A percentile compares a stretch with the other conserved stretches of the same genome.
These are phyloP conservation scores for Calonectria hawksworthii DNA, from an alignment of 2,329 filamentous ascomycete genomes.

Conservation along the genomic window DNA sequence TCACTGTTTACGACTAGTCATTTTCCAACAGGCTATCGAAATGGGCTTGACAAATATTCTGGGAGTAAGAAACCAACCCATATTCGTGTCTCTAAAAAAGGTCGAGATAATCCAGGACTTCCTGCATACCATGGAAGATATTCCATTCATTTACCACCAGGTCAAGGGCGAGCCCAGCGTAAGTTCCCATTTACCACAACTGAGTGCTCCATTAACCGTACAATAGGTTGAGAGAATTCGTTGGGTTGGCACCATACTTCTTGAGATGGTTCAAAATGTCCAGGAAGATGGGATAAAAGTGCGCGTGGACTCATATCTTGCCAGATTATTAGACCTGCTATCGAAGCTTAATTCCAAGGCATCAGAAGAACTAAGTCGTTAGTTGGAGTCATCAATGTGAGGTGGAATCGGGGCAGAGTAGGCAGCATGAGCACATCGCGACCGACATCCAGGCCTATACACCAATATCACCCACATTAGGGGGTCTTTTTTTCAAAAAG, in stretches of 20 bases:
- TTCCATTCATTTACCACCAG: background rate
- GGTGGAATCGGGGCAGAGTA: too few relatives aligned
- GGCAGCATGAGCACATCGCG: too few relatives aligned
- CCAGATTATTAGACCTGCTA: background rate
- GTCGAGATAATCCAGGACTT: background rate
- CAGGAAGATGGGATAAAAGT: background rate
- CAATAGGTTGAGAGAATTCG: background rate
- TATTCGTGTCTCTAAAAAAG: background rate
- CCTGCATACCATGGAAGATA: background rate
- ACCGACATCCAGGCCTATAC: too few relatives aligned
- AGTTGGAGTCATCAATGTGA: background rate
- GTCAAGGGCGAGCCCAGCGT: background rate
- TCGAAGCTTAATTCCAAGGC: background rate
- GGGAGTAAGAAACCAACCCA: background rate
- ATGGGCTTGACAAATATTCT: background rate
- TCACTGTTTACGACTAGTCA: background rate
- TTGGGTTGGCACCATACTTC: slow-evolving; percentile 1
- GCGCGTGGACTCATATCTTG: background rate
- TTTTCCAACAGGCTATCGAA: background rate
- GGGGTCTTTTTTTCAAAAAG: too few relatives aligned
- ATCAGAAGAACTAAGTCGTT: background rate
- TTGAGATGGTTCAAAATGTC: slow-evolving; percentile 2
- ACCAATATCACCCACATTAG: too few relatives aligned
- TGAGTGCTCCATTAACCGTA: background rate
- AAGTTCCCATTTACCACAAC: background rate